phyloP scores from a whole-genome alignment of 495 filamentous ascomycete species.

The Aspergillus baeticus region DNA sequence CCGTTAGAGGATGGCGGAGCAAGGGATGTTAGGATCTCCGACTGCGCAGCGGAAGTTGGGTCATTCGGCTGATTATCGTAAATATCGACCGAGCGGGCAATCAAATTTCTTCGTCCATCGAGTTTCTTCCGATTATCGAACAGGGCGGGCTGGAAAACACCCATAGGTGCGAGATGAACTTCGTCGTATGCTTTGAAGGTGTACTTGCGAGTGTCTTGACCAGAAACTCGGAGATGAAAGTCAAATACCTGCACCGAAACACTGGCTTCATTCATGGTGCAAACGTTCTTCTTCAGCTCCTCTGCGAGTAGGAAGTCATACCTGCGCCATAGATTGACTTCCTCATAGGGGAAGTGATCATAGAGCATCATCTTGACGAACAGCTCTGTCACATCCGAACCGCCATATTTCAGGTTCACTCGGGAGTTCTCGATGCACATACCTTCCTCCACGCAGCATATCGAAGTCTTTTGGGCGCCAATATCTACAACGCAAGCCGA shows the following conservation, averaged over 20 bases:
- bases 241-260: slow-evolving; percentile 78
- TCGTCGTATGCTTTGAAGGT: slow-evolving; percentile 95
- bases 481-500: slow-evolving; percentile 94
- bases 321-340: slow-evolving; percentile 85
- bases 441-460: slow-evolving; percentile 96
- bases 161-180: slow-evolving; percentile 85
- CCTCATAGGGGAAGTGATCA: slow-evolving; percentile 88
- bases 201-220: slow-evolving; percentile 87
- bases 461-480: slow-evolving; percentile 95
- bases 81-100: slow-evolving; percentile 83
- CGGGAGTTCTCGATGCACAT: slow-evolving; percentile 90
- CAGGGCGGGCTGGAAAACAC: slow-evolving; percentile 80
- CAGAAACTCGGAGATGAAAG: slow-evolving; percentile 85
- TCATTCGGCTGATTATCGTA: slow-evolving; percentile 92
- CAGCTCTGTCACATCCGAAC: slow-evolving; percentile 86
- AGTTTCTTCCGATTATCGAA: slow-evolving; percentile 83
- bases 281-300: slow-evolving; percentile 87
- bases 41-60: slow-evolving; percentile 80
- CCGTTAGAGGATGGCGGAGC: slow-evolving; percentile 54
- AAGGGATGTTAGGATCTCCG: slow-evolving; percentile 67
- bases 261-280: slow-evolving; percentile 80
- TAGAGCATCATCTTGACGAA: slow-evolving; percentile 97
- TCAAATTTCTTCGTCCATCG: slow-evolving; percentile 68
- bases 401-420: slow-evolving; percentile 92
- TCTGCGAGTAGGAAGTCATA: slow-evolving; percentile 94